Evolutionary conservation across 768 basidiomycete genomes (phyloP).

Genomic region (Termitomyces titanicus): DNA sequence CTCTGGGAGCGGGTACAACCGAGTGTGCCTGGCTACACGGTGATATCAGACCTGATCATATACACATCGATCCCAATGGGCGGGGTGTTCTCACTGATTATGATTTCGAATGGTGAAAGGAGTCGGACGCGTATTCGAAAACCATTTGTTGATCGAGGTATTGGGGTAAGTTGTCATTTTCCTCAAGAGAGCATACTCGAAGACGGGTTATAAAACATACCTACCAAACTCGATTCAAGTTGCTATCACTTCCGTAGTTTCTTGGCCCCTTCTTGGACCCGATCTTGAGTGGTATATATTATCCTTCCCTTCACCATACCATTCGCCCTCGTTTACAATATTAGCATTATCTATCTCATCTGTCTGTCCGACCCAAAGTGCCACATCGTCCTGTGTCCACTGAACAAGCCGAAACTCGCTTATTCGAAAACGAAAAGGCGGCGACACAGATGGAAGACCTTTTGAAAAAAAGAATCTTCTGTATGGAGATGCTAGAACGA

Average conservation of each 20-base stretch:
- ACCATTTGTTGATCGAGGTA: too few species aligned
- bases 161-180: too few species aligned
- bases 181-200: too few species aligned
- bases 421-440: slow-evolving; percentile 29
- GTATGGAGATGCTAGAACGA: slow-evolving; percentile 22
- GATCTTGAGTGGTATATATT: slow-evolving; percentile 44
- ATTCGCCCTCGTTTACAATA: slow-evolving; percentile 34
- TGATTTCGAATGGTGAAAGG: too few species aligned
- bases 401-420: slow-evolving; percentile 38
- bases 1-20: neutral
- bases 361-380: slow-evolving; percentile 17
- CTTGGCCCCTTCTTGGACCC: slow-evolving; percentile 17
- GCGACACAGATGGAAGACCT: slow-evolving; percentile 11
- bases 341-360: slow-evolving; percentile 29
- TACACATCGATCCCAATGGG: neutral
- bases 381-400: slow-evolving; percentile 48
- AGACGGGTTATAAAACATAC: too few species aligned
- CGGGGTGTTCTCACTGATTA: neutral
- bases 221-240: too few species aligned
- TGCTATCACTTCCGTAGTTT: slow-evolving; percentile 8
- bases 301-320: slow-evolving; percentile 26
- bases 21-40: neutral
- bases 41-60: neutral
- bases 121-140: too few species aligned
- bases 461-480: slow-evolving; percentile 24